A percentile compares a stretch with the other conserved stretches of the same genome.
phyloP scores from a whole-genome alignment of 2,329 filamentous ascomycete species.

The Trichothecium sympodiale region DNA sequence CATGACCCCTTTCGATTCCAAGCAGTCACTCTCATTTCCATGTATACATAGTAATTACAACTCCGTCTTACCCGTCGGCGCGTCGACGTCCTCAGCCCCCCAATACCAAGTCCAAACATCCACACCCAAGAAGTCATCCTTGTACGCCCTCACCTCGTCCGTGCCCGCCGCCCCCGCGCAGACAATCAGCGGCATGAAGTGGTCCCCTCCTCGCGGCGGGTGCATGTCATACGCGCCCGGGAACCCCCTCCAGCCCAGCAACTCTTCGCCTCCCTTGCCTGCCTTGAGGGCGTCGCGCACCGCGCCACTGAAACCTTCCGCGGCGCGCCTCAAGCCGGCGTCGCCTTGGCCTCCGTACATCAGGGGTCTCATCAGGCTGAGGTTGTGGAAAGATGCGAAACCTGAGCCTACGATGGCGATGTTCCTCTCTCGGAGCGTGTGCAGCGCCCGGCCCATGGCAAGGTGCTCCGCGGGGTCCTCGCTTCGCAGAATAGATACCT shows the following conservation, averaged over 20 bases:
- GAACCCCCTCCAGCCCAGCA: slow-evolving; percentile 36
- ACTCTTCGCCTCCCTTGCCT: slow-evolving; percentile 25
- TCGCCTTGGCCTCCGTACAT: slow-evolving; percentile 9
- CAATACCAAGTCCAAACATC: slow-evolving; percentile 47
- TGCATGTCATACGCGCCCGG: slow-evolving; percentile 41
- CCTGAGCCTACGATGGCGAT: slow-evolving; percentile 51
- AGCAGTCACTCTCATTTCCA: too few relatives aligned
- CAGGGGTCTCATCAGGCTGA: slow-evolving; percentile 32
- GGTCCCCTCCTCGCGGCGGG: slow-evolving; percentile 40
- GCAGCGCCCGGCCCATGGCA: slow-evolving; percentile 41
- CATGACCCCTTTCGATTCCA: too few relatives aligned
- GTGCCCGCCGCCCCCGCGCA: slow-evolving; percentile 39
- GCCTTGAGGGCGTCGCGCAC: slow-evolving; percentile 27
- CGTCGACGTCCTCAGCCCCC: slow-evolving; percentile 20
- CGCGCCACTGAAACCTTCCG: slow-evolving; percentile 32
- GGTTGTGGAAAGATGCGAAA: slow-evolving; percentile 47
- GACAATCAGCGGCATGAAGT: slow-evolving; percentile 48
- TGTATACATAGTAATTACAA: too few relatives aligned
- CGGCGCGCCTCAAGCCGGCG: slow-evolving; percentile 13
- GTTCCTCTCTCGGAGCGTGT: slow-evolving; percentile 35
- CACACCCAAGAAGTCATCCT: slow-evolving; percentile 35
- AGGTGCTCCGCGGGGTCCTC: slow-evolving; percentile 38
- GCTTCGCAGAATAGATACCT: slow-evolving; percentile 41
- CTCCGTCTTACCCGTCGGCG: too few relatives aligned
- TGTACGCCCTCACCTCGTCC: slow-evolving; percentile 30